A percentile compares a stretch with the other conserved stretches of the same genome.
These are phyloP conservation scores for Pythium aristosporum DNA, from an alignment of 352 stramenopile species.

Conservation along the genomic window DNA sequence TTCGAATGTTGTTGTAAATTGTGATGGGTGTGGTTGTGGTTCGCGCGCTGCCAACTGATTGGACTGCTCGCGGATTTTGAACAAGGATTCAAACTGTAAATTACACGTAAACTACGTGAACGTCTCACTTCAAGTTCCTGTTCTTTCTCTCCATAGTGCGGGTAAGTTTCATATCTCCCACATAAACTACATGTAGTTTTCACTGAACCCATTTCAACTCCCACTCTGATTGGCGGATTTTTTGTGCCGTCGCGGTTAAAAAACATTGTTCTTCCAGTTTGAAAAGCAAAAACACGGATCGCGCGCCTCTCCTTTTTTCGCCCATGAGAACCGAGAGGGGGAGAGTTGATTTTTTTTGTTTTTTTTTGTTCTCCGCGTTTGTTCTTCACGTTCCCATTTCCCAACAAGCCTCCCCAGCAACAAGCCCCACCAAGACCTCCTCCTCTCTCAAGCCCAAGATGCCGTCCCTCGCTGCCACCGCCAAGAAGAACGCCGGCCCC, in stretches of 20 bases:
- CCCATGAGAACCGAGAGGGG: no score
- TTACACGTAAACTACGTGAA: constrained; percentile 17
- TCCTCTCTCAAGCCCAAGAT: constrained; percentile 9
- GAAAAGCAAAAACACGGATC: constrained; percentile 2
- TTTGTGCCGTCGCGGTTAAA: constrained; percentile 3
- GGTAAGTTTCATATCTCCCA: constrained; percentile 1
- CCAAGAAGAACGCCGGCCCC: constrained; percentile 67
- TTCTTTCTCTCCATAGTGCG: neutral
- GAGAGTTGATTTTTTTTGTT: constrained; percentile 15
- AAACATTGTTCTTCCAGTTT: constrained; percentile 20
- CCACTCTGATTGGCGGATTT: constrained; percentile 27
- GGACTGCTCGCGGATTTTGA: constrained; percentile 17
- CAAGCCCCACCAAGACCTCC: constrained; percentile 14
- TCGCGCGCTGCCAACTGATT: constrained; percentile 21
- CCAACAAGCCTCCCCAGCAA: constrained; percentile 22
- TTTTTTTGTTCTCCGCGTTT: constrained; percentile 18
- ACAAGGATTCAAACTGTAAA: constrained; percentile 4
- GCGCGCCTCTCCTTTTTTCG: neutral
- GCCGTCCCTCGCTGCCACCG: constrained; percentile 45
- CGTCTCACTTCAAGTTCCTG: constrained; percentile 24
- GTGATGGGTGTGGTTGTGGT: constrained; percentile 6
- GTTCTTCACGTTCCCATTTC: constrained; percentile 7
- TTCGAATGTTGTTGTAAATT: constrained; percentile 8
- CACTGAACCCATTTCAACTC: neutral
- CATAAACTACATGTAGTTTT: constrained; percentile 17